Base-by-base conservation (phyloP, 1,139 yeast genomes). In the Hyphopichia burtonii region DNA sequence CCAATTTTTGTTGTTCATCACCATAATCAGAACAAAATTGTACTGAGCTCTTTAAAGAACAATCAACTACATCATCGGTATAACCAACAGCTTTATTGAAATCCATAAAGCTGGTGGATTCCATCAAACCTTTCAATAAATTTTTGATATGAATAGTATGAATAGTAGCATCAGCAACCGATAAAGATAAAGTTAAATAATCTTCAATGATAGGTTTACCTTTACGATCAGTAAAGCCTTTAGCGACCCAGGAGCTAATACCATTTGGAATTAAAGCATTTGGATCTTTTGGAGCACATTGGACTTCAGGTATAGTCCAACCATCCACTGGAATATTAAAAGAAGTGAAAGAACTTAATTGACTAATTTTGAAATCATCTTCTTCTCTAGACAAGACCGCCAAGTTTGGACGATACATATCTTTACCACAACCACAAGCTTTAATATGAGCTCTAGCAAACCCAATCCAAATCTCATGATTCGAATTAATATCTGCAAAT, bases 401-500 rank as follows among this genome's bases (percentile, higher is more conserved):
- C 44, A 70, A 43, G 39, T 69, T 67, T 6, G 82, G 81, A 41
- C 82, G 63, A 51, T 76, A 75, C 55, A 70, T 63, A 32, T 59
- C 63, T n/a, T 52, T 54, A 16, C 78, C 76, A 55, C 82, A 76
- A 1, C 79, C 78, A 58, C 81, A 76, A 2, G 57, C 48, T 31
- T 61, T 60, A 12, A 76, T 50, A 49, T 75, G 78, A 2, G 78
- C 68, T 43, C 79, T 63, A 1, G 77, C 76, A 48, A 76, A 71
- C 0, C 79, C 78, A 15, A 76, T 54, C 80, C 80, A 78, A 46
- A 75, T 63, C 46, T 76, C 76, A 38, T 69, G 58, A 15, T 63
- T 62, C 3, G 61, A 54, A 22, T 34, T 11, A 8, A 4, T 28
- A 16, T n/a, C 10, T 4, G 36, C 23, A 10, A 12, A 12, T 10